A percentile compares a stretch with the other conserved stretches of the same genome.
phyloP scores from a whole-genome alignment of 2,329 filamentous ascomycete genomes.

The Colletotrichum truncatum region DNA sequence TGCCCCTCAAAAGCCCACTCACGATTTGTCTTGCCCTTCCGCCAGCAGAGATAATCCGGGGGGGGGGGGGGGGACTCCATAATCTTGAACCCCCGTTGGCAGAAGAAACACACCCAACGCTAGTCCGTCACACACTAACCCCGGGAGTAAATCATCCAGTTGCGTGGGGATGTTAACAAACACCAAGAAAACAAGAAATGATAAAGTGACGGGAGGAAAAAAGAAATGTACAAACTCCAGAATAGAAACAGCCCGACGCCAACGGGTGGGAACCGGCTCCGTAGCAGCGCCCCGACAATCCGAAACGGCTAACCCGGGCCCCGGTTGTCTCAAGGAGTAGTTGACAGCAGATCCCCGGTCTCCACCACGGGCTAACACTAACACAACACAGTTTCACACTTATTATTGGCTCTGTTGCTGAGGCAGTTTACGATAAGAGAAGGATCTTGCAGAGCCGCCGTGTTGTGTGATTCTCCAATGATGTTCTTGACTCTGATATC shows the following conservation, averaged over 20 bases:
- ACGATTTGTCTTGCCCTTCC: background rate
- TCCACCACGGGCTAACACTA: background rate
- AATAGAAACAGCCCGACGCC: constrained; percentile 21
- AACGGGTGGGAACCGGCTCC: too few species aligned
- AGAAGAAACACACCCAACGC: too few species aligned
- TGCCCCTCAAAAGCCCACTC: background rate
- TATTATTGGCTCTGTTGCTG: constrained; percentile 2
- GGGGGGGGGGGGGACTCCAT: background rate
- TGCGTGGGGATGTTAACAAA: too few species aligned
- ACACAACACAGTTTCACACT: background rate
- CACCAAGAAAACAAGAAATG: too few species aligned
- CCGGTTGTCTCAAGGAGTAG: constrained; percentile 25
- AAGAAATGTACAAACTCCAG: too few species aligned
- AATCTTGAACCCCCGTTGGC: background rate
- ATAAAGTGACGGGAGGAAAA: too few species aligned
- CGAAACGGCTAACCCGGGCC: constrained; percentile 15
- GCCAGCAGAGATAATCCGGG: background rate
- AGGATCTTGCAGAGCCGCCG: too few species aligned
- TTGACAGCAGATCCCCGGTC: background rate
- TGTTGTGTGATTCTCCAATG: too few species aligned
- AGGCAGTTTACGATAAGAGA: too few species aligned
- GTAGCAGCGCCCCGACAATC: constrained; percentile 12
- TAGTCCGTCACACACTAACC: too few species aligned
- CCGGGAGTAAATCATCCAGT: too few species aligned
- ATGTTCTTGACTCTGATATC: too few species aligned